Base-by-base conservation (phyloP, 1,139 yeast species). In the Candida anutae region DNA sequence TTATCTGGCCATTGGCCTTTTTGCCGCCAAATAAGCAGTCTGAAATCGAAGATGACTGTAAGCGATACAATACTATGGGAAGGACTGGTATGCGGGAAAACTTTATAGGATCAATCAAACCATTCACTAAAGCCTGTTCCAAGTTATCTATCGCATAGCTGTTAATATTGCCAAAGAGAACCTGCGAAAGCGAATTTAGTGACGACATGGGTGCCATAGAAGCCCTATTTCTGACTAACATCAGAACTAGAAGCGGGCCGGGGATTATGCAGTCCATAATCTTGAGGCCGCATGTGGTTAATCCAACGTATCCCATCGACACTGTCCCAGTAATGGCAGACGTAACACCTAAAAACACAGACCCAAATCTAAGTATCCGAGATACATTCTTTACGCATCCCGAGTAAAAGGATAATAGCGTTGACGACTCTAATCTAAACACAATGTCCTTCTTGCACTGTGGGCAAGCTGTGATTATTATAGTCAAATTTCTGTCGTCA, bases 241-340 rank as follows among this genome's bases (percentile, higher is more conserved):
- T 38, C 20, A 46, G 48, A 2, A 62, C 49, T 9, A 62, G 44
- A 6, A 62, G 32, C 3, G 56, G 55, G 4, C 53, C 52, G 0
- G 71, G 71, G 6, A 63, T 46, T 8, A 65, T 33, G 26, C 51
- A 45, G 28, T 60, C 64, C 55, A 63, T 48, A 36, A 61, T 58
- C 28, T 55, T 59, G 17, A 62, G 39, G 1, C 71, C 70, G 36
- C 62, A 53, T 1, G 64, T 49, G 0, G 69, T 58, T 12, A 65
- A 40, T 1, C 66, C 69, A 18, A 63, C 53, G 35, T 62, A 61
- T 0, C 66, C 64, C 56, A 62, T 51, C 3, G 68, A 58, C 4
- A 60, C 47, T 0, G 64, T 45, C 2, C 72, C 72, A 0, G 69
- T 58, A 9, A 58, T 46, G 2, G 68, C 69, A 2, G 66, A 58